Conservation (phyloP, 352 stramenopile genomes). For the Pythium vanterpoolii region DNA sequence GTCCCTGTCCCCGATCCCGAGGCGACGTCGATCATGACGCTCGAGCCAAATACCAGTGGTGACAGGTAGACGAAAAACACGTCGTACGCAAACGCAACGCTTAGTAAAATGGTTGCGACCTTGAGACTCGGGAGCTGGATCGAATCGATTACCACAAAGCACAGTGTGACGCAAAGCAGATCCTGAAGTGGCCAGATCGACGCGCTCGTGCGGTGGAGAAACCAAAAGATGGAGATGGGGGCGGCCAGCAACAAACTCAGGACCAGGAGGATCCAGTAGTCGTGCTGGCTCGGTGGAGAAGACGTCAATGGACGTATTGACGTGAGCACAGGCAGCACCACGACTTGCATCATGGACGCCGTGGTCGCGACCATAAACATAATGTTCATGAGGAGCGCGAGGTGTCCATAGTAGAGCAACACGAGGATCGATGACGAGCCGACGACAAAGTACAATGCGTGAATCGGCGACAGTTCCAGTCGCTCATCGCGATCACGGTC, state of each 20-base stretch:
- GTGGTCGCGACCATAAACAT: constrained; percentile 52
- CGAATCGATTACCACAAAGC: constrained; percentile 84
- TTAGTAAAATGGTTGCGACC: constrained; percentile 81
- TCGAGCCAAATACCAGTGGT: constrained; percentile 73
- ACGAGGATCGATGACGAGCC: constrained; percentile 52
- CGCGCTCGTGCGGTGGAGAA: constrained; percentile 52
- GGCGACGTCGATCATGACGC: constrained; percentile 91
- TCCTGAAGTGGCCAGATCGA: constrained; percentile 88
- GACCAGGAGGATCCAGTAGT: constrained; percentile 2
- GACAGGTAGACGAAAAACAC: constrained; percentile 95
- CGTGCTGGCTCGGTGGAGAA: background rate
- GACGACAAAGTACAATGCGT: constrained; percentile 55
- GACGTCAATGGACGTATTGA: constrained; percentile 6
- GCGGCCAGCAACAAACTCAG: constrained; percentile 19
- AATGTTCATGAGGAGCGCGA: constrained; percentile 50
- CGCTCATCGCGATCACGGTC: constrained; percentile 8
- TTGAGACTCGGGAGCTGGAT: constrained; percentile 76
- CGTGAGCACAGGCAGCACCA: constrained; percentile 36
- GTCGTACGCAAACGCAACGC: constrained; percentile 90
- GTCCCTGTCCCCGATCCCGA: too few relatives aligned
- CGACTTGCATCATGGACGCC: constrained; percentile 43
- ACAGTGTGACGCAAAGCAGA: constrained; percentile 85
- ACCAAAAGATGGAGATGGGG: constrained; percentile 41
- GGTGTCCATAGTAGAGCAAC: constrained; percentile 65
- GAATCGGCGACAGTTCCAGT: constrained; percentile 45